These are phyloP conservation scores for Phlyctochytrium arcticum DNA, from an alignment of 192 early-diverging fungal genomes.

Conservation along the genomic window DNA sequence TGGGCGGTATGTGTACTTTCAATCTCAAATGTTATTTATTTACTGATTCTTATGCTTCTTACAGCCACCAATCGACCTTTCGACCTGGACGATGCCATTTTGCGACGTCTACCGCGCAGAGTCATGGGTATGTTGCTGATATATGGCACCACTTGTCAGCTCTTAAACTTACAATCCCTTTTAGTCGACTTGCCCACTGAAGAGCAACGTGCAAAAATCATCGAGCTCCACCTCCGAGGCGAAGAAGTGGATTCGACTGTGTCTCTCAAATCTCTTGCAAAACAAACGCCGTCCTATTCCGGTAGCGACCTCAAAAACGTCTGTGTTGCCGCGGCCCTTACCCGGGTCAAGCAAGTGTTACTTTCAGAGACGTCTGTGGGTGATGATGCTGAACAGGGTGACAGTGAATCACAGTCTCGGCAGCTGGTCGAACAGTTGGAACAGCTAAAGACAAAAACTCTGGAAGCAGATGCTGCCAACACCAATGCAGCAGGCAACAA, in stretches of 20 bases:
- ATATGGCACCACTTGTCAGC: slow-evolving; percentile 1
- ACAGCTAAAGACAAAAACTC: neutral
- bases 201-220: slow-evolving; percentile 68
- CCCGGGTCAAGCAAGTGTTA: slow-evolving; percentile 30
- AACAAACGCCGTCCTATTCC: slow-evolving; percentile 74
- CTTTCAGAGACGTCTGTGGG: neutral
- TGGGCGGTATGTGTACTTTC: slow-evolving; percentile 44
- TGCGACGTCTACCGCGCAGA: slow-evolving; percentile 85
- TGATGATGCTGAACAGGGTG: neutral
- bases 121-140: slow-evolving; percentile 58
- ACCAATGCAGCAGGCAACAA: neutral
- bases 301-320: slow-evolving; percentile 95
- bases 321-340: slow-evolving; percentile 75
- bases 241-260: slow-evolving; percentile 65
- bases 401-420: neutral
- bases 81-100: slow-evolving; percentile 93
- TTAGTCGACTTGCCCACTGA: slow-evolving; percentile 81
- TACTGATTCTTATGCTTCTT: slow-evolving; percentile 6
- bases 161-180: neutral
- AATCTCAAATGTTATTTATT: neutral
- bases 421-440: neutral
- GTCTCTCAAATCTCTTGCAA: slow-evolving; percentile 61
- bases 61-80: slow-evolving; percentile 92
- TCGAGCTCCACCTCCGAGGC: slow-evolving; percentile 70
- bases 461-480: neutral